phyloP scores from a whole-genome alignment of 768 basidiomycete genomes.

The Calvatia gigantea region DNA sequence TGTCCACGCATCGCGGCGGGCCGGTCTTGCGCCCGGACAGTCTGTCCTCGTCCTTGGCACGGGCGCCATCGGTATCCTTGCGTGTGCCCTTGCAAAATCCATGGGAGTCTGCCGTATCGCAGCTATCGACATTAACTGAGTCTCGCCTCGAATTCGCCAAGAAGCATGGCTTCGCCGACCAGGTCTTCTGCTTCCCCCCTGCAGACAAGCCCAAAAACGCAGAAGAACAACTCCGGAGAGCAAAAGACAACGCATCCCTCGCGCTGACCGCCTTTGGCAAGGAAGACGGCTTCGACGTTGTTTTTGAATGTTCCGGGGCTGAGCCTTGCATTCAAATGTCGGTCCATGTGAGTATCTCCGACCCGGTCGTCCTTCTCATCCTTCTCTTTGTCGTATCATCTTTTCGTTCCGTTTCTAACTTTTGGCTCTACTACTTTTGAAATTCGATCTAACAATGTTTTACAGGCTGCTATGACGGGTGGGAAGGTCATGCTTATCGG shows the following conservation, averaged over 20 bases:
- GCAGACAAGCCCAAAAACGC: constrained; percentile 45
- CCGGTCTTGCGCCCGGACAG: constrained; percentile 45
- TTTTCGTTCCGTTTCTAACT: not conserved
- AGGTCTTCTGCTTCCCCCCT: constrained; percentile 54
- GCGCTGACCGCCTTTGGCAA: constrained; percentile 55
- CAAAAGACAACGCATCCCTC: constrained; percentile 52
- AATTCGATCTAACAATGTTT: constrained; percentile 5
- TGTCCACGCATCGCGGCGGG: constrained; percentile 56
- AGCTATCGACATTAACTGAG: constrained; percentile 83
- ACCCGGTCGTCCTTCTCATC: constrained; percentile 7
- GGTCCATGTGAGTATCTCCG: constrained; percentile 63
- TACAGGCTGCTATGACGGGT: constrained; percentile 75
- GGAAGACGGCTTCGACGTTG: constrained; percentile 83
- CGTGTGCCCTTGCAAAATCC: constrained; percentile 73
- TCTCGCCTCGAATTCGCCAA: constrained; percentile 77
- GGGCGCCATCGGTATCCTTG: constrained; percentile 91
- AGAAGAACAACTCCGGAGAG: constrained; percentile 55
- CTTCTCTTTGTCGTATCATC: constrained; percentile 4
- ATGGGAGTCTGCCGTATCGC: constrained; percentile 70
- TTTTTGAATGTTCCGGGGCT: constrained; percentile 95
- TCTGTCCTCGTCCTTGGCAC: constrained; percentile 87
- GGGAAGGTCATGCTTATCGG: constrained; percentile 93
- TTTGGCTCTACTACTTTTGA: constrained; percentile 9
- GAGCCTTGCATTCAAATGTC: constrained; percentile 91
- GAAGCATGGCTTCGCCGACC: constrained; percentile 69